phyloP scores from a whole-genome alignment of 2,329 filamentous ascomycete genomes.

The Colletotrichum sp. region DNA sequence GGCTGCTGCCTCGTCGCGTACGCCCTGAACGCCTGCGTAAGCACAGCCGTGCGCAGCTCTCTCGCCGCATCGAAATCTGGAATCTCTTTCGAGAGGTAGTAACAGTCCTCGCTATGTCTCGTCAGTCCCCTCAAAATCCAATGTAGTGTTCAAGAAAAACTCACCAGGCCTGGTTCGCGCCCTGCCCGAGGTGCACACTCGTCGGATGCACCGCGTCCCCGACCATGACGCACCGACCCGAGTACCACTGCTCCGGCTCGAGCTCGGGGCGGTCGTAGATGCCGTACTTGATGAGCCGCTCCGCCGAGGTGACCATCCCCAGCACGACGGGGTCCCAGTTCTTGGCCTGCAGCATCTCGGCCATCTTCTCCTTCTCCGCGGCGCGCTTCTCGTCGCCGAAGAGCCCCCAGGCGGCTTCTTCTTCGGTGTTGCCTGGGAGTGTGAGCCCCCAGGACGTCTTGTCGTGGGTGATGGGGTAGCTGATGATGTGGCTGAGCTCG shows the following conservation, averaged over 20 bases:
- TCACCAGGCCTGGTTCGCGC: slow-evolving; percentile 24
- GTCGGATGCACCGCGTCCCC: slow-evolving; percentile 30
- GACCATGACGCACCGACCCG: slow-evolving; percentile 24
- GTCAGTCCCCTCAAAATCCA: too few species aligned
- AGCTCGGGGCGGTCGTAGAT: slow-evolving; percentile 29
- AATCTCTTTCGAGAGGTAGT: neutral
- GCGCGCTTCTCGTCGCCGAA: slow-evolving; percentile 23
- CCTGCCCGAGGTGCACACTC: slow-evolving; percentile 29
- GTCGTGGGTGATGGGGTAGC: slow-evolving; percentile 25
- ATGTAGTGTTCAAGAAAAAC: too few species aligned
- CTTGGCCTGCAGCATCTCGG: slow-evolving; percentile 9
- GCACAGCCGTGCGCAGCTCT: neutral
- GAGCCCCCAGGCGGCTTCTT: slow-evolving; percentile 28
- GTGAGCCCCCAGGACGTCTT: slow-evolving; percentile 28
- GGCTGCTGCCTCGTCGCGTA: slow-evolving; percentile 26
- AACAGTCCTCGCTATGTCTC: neutral
- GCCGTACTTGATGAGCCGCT: slow-evolving; percentile 29
- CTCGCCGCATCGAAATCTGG: neutral
- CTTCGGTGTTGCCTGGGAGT: slow-evolving; percentile 23
- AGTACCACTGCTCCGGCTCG: slow-evolving; percentile 25
- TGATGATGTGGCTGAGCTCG: slow-evolving; percentile 26
- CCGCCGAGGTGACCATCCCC: slow-evolving; percentile 22
- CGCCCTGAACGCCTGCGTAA: neutral
- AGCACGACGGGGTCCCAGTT: slow-evolving; percentile 24
- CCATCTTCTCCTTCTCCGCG: slow-evolving; percentile 17